Conservation (phyloP, 106 monocot genomes). For the Dendrobium chrysotoxum region DNA sequence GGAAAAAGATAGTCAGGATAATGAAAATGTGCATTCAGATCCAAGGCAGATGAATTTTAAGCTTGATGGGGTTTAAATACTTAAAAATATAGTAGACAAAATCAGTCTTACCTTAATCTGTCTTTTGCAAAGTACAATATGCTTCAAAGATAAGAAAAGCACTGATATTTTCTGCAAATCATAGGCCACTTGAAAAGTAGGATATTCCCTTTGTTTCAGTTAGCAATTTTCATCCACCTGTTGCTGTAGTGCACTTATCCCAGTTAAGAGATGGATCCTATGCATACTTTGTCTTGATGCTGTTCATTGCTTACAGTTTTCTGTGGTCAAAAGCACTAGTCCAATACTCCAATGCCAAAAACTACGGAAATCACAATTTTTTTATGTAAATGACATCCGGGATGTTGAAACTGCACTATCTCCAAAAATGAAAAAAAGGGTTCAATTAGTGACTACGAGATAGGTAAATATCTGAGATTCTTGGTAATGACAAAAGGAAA, state of each 20-base stretch:
- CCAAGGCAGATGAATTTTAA: neutral
- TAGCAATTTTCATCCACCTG: neutral
- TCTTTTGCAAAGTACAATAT: neutral
- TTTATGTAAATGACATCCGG: neutral
- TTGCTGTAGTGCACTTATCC: neutral
- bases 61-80: neutral
- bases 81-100: neutral
- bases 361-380: neutral
- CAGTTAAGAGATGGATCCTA: too few relatives aligned
- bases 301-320: neutral
- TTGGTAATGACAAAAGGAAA: neutral
- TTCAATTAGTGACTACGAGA: too few relatives aligned
- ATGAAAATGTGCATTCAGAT: neutral
- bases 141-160: neutral
- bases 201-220: neutral
- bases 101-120: neutral
- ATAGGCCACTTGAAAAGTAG: neutral
- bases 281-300: neutral
- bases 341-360: neutral
- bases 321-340: neutral
- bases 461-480: too few relatives aligned
- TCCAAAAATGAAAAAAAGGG: neutral
- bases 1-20: neutral
- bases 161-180: neutral
- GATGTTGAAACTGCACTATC: neutral